Evolutionary conservation across 1,284 basidiomycete genomes (phyloP), one percentile per base, ranked within the genome.

Genomic region (Pholiota adiposa): DNA sequence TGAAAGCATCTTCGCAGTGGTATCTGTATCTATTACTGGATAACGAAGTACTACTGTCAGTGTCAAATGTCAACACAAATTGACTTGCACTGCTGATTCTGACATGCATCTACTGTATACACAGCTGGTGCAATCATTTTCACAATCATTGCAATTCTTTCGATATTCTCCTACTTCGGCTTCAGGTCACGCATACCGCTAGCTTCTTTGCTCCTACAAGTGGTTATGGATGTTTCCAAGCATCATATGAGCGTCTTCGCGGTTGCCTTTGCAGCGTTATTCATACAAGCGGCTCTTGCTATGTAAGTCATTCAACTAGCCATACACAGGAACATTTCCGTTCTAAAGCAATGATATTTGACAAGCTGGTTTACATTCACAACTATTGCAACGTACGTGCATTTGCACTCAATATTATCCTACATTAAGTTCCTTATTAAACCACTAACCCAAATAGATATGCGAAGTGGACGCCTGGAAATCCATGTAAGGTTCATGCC

Each of bases 221-320:
- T 92, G 25, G 86, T 90, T 2, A 92, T 94, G 79, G 92, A 94
- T 67, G 83, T 94, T 40, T 83, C 90, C 46, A 94, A 94, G 69
- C 89, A 92, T 67, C 91, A 95, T 74, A 85, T 82, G 59, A 88
- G 86, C 48, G 92, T 94, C 23, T 95, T 92, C 69, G 76, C 86
- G n/a, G 89, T 94, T 14, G 90, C 89, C 1, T 84, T 96, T 64
- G 64, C 81, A 33, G 87, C 90, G 1, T 77, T 94, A 8, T 66
- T 93, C 54, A 52, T 93, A 1, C 90, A 94, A 69, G 85, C 92
- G 0, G 85, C 82, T 2, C 71, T 91, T 40, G 85, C 85, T 58
- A 85, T 91, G 82, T 92, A 77, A 70, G 85, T 78, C 66, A 51
- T n/a, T 21, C 25, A 6, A 51, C 29, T 23, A 29, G n/a, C 23